These are phyloP conservation scores for Globisporangium carolinianum DNA, from an alignment of 352 stramenopile genomes.

Conservation along the genomic window DNA sequence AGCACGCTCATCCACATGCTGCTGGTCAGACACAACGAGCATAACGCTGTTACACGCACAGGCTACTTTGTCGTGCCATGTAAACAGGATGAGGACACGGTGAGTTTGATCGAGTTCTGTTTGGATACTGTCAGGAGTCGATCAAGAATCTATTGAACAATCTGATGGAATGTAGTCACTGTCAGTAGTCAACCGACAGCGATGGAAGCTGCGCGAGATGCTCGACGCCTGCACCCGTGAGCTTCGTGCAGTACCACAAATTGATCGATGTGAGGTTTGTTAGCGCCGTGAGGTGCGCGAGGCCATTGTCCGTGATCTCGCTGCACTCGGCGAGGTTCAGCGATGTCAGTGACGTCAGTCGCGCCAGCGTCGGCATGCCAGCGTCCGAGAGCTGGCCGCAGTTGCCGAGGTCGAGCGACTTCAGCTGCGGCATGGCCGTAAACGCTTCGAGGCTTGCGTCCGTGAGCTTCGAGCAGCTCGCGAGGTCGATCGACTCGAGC, in stretches of 20 bases:
- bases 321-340: conserved; percentile 69
- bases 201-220: conserved; percentile 34
- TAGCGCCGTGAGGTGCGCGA: conserved; percentile 37
- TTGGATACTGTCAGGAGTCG: too few species aligned
- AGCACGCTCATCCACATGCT: too few species aligned
- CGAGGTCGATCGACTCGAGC: conserved; percentile 64
- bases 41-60: too few species aligned
- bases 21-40: too few species aligned
- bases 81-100: too few species aligned
- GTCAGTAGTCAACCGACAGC: conserved; percentile 41
- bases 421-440: conserved; percentile 38
- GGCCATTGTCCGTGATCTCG: conserved; percentile 56
- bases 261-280: conserved; percentile 58
- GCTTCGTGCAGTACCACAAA: conserved; percentile 77
- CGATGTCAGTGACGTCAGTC: conserved; percentile 47
- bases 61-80: too few species aligned
- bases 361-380: conserved; percentile 39
- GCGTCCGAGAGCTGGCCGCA: conserved; percentile 64
- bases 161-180: too few species aligned
- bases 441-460: conserved; percentile 46
- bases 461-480: conserved; percentile 66
- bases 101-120: too few species aligned
- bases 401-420: conserved; percentile 76
- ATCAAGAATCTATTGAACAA: too few species aligned
- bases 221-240: conserved; percentile 47